phyloP scores from a whole-genome alignment of 768 basidiomycete species.

The Boletus reticulatus region DNA sequence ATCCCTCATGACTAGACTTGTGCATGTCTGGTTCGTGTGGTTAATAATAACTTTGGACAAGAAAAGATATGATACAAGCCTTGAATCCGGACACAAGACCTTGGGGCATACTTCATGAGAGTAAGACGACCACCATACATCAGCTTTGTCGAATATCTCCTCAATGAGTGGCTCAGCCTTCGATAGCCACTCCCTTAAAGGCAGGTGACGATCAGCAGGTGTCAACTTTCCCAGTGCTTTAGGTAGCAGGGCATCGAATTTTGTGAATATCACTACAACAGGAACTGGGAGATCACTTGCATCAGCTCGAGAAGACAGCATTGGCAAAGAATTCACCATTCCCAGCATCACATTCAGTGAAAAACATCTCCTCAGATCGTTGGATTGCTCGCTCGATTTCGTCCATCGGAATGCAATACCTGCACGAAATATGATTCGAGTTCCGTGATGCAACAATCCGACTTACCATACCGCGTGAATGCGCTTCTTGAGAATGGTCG shows the following conservation, averaged over 20 bases:
- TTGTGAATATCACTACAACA: conserved; percentile 2
- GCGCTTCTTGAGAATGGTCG: background rate
- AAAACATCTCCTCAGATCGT: background rate
- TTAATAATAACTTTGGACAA: too few species aligned
- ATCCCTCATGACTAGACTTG: too few species aligned
- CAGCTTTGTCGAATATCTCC: background rate
- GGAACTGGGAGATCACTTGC: background rate
- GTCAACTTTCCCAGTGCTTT: background rate
- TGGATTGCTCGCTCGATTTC: background rate
- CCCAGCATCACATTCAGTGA: background rate
- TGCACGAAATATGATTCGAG: background rate
- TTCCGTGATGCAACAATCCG: background rate
- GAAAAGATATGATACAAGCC: too few species aligned
- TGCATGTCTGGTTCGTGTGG: too few species aligned
- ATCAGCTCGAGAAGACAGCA: background rate
- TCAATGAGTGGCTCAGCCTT: background rate
- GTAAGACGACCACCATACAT: background rate
- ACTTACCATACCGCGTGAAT: conserved; percentile 3
- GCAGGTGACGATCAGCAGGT: background rate
- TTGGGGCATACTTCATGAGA: too few species aligned
- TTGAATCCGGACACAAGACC: too few species aligned
- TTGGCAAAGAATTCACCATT: background rate
- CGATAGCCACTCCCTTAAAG: background rate
- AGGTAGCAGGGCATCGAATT: conserved; percentile 1
- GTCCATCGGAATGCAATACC: conserved; percentile 10